phyloP scores from a whole-genome alignment of 2,329 filamentous ascomycete species.

The Drechslerella coelobrocha region DNA sequence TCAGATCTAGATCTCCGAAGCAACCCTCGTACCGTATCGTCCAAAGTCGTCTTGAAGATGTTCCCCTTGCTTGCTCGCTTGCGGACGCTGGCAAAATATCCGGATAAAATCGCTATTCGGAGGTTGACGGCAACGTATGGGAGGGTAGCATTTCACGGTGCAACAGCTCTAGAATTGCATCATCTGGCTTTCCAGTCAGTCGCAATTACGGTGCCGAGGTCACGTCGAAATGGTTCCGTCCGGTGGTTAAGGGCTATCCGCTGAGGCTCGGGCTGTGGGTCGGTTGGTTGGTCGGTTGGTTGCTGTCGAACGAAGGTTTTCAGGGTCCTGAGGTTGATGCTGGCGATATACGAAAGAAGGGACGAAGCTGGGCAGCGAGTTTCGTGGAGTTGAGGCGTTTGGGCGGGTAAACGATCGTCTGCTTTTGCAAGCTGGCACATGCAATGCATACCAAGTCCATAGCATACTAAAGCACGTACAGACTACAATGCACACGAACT shows the following conservation, averaged over 20 bases:
- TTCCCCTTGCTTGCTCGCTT: conserved; percentile 43
- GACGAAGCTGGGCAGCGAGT: conserved; percentile 5
- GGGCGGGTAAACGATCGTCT: conserved; percentile 17
- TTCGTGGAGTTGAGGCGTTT: conserved; percentile 37
- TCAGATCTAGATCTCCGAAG: conserved; percentile 44
- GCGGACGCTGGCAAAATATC: conserved; percentile 46
- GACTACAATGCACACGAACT: too few relatives aligned
- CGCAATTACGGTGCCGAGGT: not conserved
- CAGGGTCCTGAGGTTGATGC: conserved; percentile 9
- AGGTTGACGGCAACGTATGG: conserved; percentile 28
- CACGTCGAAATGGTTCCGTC: not conserved
- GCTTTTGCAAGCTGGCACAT: not conserved
- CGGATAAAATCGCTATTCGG: conserved; percentile 51
- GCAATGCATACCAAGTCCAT: too few relatives aligned
- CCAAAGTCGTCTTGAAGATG: conserved; percentile 9
- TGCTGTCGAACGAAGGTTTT: not conserved
- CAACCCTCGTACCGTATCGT: conserved; percentile 36
- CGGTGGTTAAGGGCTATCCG: not conserved
- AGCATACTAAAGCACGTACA: too few relatives aligned
- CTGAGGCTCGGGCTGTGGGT: not conserved
- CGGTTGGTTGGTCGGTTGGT: not conserved
- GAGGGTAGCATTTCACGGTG: not conserved
- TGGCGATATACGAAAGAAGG: conserved; percentile 6
- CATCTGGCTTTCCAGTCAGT: not conserved
- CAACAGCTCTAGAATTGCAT: not conserved